phyloP scores from a whole-genome alignment of 2,329 filamentous ascomycete species.

The Metarhizium album region DNA sequence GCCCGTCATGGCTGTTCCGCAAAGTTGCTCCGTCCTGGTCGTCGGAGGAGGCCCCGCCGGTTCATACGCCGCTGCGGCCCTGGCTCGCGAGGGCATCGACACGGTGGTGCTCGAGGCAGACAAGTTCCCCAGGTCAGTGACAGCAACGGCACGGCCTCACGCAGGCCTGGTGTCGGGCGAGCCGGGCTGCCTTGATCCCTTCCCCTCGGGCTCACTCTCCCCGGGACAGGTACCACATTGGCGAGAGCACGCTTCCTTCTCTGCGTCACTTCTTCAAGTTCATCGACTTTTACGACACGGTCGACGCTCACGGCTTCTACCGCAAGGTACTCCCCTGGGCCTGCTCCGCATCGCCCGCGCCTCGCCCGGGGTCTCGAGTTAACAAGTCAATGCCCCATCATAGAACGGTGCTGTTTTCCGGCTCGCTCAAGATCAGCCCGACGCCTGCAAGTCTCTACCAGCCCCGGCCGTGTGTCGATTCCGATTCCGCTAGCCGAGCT shows the following conservation, averaged over 20 bases:
- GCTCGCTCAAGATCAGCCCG: conserved; percentile 20
- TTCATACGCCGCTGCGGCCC: conserved; percentile 9
- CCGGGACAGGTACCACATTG: conserved; percentile 22
- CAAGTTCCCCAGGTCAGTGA: conserved; percentile 9
- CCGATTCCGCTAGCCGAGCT: not conserved
- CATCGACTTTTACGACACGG: conserved; percentile 30
- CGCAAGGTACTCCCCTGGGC: conserved; percentile 24
- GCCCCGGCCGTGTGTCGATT: not conserved
- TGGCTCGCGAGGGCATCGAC: conserved; percentile 10
- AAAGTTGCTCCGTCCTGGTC: conserved; percentile 2
- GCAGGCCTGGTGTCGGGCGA: too few relatives aligned
- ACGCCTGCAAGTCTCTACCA: conserved; percentile 19
- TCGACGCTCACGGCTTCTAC: conserved; percentile 28
- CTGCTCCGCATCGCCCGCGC: too few relatives aligned
- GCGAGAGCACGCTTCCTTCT: conserved; percentile 26
- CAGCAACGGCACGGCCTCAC: not conserved
- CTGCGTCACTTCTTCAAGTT: conserved; percentile 32
- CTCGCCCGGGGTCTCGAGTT: not conserved
- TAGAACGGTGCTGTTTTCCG: conserved; percentile 28
- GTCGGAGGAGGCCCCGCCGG: conserved; percentile 10
- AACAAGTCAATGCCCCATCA: not conserved
- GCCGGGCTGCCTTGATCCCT: too few relatives aligned
- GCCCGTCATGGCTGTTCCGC: not conserved
- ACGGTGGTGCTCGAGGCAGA: conserved; percentile 9
- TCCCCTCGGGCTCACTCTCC: too few relatives aligned